Conservation (phyloP, 1,284 basidiomycete species). For the Moesziomyces antarcticus region DNA sequence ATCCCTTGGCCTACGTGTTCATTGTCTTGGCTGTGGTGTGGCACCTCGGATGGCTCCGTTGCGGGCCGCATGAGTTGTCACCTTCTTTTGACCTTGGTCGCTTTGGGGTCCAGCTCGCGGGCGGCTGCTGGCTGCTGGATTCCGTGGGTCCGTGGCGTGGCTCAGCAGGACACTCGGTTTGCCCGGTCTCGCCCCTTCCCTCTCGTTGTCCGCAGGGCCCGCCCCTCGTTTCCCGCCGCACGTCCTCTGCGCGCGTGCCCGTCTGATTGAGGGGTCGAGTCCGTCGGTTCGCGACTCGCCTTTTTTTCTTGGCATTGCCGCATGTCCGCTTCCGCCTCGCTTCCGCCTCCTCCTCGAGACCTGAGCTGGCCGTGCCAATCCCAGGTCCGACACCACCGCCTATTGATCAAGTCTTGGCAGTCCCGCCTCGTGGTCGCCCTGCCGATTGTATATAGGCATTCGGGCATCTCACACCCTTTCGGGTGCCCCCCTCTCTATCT, state of each 20-base stretch:
- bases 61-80: too few relatives aligned
- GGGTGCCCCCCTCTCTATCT: background rate
- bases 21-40: background rate
- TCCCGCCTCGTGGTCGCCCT: slow-evolving; percentile 25
- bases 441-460: slow-evolving; percentile 26
- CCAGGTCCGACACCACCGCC: background rate
- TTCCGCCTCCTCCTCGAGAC: background rate
- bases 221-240: background rate
- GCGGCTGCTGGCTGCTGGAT: background rate
- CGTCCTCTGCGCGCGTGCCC: background rate
- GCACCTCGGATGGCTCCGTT: background rate
- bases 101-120: background rate
- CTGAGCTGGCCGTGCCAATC: background rate
- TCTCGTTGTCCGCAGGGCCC: background rate
- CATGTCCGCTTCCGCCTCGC: background rate
- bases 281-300: background rate
- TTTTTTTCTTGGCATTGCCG: slow-evolving; percentile 1
- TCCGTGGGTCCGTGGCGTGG: background rate
- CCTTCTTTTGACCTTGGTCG: too few relatives aligned
- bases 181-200: background rate
- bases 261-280: background rate
- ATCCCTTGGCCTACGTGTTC: background rate
- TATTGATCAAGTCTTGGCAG: slow-evolving; percentile 24
- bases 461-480: slow-evolving; percentile 1
- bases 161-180: too few relatives aligned